phyloP scores from a whole-genome alignment of 441 rosid genomes.

The Monsonia emarginata region DNA sequence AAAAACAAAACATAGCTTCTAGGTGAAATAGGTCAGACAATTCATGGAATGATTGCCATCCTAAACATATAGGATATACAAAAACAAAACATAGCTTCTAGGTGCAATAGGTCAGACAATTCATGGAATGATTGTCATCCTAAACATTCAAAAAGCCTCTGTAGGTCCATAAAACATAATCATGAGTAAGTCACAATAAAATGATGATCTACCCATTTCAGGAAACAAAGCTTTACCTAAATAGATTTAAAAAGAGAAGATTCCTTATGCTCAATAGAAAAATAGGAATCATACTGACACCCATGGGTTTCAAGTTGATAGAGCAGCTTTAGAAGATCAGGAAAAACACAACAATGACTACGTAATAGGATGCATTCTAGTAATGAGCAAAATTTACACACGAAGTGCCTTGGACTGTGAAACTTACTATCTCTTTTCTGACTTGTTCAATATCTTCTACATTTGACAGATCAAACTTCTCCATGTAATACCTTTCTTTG shows the following conservation, averaged over 20 bases:
- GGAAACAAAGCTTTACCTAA: background rate
- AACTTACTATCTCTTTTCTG: conserved; percentile 67
- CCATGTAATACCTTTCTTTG: conserved; percentile 81
- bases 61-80: too few species aligned
- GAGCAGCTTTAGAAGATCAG: background rate
- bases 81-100: too few species aligned
- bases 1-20: too few species aligned
- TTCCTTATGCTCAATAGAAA: background rate
- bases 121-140: background rate
- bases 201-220: background rate
- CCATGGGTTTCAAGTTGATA: background rate
- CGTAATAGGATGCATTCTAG: background rate
- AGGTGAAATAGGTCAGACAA: background rate
- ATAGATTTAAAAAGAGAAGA: background rate
- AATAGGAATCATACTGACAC: background rate
- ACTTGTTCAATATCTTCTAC: conserved; percentile 52
- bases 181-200: background rate
- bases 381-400: background rate
- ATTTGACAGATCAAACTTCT: conserved; percentile 58
- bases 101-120: background rate
- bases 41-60: background rate
- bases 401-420: background rate
- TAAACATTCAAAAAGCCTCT: background rate
- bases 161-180: background rate
- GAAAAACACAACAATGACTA: background rate